Evolutionary conservation across 2,329 filamentous ascomycete species (phyloP), one percentile per base, ranked within the genome.

Genomic region (Bipolaris sorokiniana): DNA sequence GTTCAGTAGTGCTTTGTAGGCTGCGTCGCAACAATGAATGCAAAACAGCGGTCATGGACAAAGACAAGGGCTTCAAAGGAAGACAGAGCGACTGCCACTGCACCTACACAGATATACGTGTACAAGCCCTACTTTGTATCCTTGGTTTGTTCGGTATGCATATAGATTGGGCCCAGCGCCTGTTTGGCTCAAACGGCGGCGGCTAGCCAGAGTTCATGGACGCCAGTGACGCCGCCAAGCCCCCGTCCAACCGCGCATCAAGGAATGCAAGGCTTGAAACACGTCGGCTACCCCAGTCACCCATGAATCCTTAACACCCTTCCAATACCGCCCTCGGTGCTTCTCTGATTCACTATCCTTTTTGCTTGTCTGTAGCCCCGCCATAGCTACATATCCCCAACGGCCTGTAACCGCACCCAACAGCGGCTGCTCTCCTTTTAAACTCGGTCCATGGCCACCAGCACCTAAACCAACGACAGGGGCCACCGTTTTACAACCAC

Each of bases 191-290:
- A 44, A 52, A 55, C 45, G 46, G 54, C 59, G 56, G 56, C 56
- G 59, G 48, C 33, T 58, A 48, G 42, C 54, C 15, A 49, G 26
- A 22, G 42, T 7, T 36, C 38, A 22, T 51, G 47, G 23, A 22
- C 49, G 58, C 59, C 49, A 54, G 52, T 62, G 59, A 62, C 56
- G 59, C 41, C 34, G 59, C 59, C 59, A 62, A 61, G 59, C 38
- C 47, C 33, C 22, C 38, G 41, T 37, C 37, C 36, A 38, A 44
- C 18, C 49, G 52, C 56, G 51, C 47, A 55, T 49, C 59, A 61
- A 48, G 58, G 52, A 61, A 59, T 47, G 42, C 49, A 51, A 59
- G 54, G 52, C 52, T 48, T 62, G 56, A 62, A 59, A 62, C 56
- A 59, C 56, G 56, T 56, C 42, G 49, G 37, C 44, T 36, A 52